Conservation (phyloP, 768 basidiomycete species). For the Bullera alba region DNA sequence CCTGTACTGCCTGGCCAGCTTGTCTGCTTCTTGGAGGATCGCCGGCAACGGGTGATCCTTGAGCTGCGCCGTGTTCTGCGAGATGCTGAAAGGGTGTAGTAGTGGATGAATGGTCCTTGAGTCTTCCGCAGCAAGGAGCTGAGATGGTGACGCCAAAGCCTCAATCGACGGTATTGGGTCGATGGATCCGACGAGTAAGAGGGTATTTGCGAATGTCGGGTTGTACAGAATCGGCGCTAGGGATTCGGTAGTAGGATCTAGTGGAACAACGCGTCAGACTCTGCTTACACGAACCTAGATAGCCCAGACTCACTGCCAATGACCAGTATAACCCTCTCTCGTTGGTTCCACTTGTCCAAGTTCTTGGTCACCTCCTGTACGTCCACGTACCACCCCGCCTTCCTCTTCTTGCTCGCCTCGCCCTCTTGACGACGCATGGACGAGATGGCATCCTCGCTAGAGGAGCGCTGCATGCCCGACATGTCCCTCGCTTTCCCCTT, state of each 20-base stretch:
- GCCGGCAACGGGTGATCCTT: slow-evolving; percentile 11
- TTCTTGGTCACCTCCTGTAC: slow-evolving; percentile 10
- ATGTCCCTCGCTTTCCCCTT: slow-evolving; percentile 1
- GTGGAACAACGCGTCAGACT: not conserved
- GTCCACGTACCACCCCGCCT: slow-evolving; percentile 26
- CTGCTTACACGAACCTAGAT: not conserved
- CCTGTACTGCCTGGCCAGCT: not conserved
- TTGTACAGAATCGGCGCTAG: slow-evolving; percentile 26
- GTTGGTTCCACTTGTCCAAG: slow-evolving; percentile 12
- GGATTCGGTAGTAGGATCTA: slow-evolving; percentile 15
- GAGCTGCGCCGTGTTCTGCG: not conserved
- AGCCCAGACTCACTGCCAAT: slow-evolving; percentile 32
- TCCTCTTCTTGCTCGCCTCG: not conserved
- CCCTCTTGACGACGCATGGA: not conserved
- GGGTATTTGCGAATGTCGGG: slow-evolving; percentile 18
- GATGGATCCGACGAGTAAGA: slow-evolving; percentile 18
- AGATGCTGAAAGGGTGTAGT: slow-evolving; percentile 17
- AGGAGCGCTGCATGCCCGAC: not conserved
- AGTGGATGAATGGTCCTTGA: slow-evolving; percentile 14
- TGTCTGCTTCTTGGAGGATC: slow-evolving; percentile 15
- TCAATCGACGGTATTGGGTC: slow-evolving; percentile 17
- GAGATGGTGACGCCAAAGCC: slow-evolving; percentile 12
- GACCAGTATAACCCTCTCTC: slow-evolving; percentile 17
- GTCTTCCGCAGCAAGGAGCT: slow-evolving; percentile 3
- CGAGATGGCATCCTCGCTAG: not conserved